These are phyloP conservation scores for Immersiella caudata DNA, from an alignment of 495 filamentous ascomycete species.

Conservation along the genomic window DNA sequence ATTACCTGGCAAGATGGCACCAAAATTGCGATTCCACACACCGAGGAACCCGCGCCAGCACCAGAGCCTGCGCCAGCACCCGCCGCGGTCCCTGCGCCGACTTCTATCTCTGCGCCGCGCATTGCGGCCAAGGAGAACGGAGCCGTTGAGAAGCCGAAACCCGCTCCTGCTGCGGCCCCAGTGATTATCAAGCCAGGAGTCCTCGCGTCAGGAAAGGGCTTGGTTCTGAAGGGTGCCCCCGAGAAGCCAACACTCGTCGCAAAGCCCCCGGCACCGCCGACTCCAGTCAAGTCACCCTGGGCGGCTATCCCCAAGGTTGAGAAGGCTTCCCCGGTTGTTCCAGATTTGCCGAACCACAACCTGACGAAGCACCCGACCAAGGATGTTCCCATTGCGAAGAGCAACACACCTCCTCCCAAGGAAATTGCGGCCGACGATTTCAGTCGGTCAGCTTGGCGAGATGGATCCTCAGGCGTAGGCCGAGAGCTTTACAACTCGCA, in stretches of 20 bases:
- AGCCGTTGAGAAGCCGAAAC: constrained; percentile 40
- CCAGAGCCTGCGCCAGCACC: constrained; percentile 2
- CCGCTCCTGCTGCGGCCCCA: constrained; percentile 43
- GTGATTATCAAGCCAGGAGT: constrained; percentile 46
- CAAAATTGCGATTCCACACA: constrained; percentile 77
- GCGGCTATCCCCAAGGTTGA: constrained; percentile 82
- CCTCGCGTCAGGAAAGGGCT: constrained; percentile 51
- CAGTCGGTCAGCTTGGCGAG: constrained; percentile 76
- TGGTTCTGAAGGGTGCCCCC: constrained; percentile 65
- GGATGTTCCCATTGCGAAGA: constrained; percentile 27
- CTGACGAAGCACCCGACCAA: constrained; percentile 37
- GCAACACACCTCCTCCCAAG: constrained; percentile 56
- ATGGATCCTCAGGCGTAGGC: constrained; percentile 58
- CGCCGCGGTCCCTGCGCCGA: constrained; percentile 7
- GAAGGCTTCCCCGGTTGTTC: constrained; percentile 69
- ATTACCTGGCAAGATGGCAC: constrained; percentile 98
- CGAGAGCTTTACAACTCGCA: constrained; percentile 91
- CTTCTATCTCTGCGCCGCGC: neutral
- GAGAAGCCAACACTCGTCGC: constrained; percentile 80
- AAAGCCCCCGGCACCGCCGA: constrained; percentile 71
- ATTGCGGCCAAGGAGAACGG: constrained; percentile 28
- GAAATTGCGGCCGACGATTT: constrained; percentile 96
- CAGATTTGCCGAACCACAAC: constrained; percentile 41
- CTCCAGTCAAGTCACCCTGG: constrained; percentile 88
- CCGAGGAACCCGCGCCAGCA: constrained; percentile 52